Percentiles rank a stretch among this genome's conserved stretches.
Conservation (phyloP, 495 filamentous ascomycete species). For the Neurospora intermedia region DNA sequence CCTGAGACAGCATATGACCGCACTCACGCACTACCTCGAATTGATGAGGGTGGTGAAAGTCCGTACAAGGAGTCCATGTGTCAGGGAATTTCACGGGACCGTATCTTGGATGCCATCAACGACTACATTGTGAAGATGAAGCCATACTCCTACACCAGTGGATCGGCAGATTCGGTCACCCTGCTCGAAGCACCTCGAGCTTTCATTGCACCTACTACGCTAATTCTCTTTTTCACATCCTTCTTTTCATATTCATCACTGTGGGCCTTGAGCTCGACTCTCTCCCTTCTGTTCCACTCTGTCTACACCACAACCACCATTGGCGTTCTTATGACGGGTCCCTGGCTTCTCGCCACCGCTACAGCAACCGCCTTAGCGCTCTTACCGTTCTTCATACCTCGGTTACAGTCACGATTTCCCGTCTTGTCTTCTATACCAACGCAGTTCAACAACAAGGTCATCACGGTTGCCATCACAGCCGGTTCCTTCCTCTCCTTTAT, state of each 20-base stretch:
- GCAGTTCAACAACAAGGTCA: conserved; percentile 16
- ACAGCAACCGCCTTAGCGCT: conserved; percentile 17
- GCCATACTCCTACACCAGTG: conserved; percentile 23
- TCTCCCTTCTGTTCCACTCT: conserved; percentile 35
- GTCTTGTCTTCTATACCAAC: conserved; percentile 8
- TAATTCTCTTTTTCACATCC: conserved; percentile 32
- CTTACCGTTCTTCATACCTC: background rate
- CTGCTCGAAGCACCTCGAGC: conserved; percentile 33
- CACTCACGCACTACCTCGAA: conserved; percentile 19
- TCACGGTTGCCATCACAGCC: conserved; percentile 20
- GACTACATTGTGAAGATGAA: conserved; percentile 29
- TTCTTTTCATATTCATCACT: conserved; percentile 30
- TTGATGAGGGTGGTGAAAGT: conserved; percentile 8
- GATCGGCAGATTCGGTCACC: conserved; percentile 11
- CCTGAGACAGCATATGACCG: conserved; percentile 42
- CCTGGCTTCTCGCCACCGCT: conserved; percentile 27
- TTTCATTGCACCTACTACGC: conserved; percentile 33
- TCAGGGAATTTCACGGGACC: conserved; percentile 17
- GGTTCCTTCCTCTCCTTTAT: conserved; percentile 28
- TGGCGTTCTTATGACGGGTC: conserved; percentile 32
- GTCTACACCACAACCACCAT: conserved; percentile 15
- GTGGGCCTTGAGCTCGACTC: conserved; percentile 30
- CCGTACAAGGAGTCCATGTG: conserved; percentile 21
- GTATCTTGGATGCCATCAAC: conserved; percentile 18
- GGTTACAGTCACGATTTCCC: background rate